Base-by-base conservation (phyloP, 2,329 filamentous ascomycete species). In the Calonectria henricotiae region DNA sequence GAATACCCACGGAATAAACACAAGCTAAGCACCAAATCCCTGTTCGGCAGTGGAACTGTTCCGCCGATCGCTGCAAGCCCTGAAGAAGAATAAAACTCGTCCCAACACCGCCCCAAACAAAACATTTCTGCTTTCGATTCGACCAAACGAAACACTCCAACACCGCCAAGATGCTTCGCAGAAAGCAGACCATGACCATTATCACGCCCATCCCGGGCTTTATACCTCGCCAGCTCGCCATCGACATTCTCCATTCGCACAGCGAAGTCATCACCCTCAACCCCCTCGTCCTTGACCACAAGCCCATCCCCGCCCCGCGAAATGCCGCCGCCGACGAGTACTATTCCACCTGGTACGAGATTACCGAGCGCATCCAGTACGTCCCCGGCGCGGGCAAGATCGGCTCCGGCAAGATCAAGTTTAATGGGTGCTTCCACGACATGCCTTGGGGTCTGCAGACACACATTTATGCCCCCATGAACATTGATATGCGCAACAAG, bases 341-440 rank as follows among this genome's bases (percentile, higher is more conserved):
- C 82, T 93, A 92, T 82, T 90, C 90, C 72, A 92, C 91, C 35
- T 93, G 91, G 91, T 93, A 93, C 80, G 90, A 93, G 81, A 93
- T 93, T 77, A 88, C 84, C 68, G 88, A 93, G 85, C 88, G 90
- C 76, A 91, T 93, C 70, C 91, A 92, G 79, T 89, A 90, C 75
- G 83, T 93, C 6, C 91, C 91, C 0, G 91, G 91, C 39, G 83
- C 92, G 66, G 91, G 91, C 74, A 89, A 85, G 81, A 85, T 91
- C 70, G 90, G 90, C 27, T 89, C 89, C 4, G 88, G 90, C 78
- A 89, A 89, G 77, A 91, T 93, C 81, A 87, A 85, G 55, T 93
- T 93, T 83, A 92, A 90, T 70, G 91, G 90, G 70, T 92, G 91
- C 78, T 93, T 93, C 79, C 91, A 93, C 78, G 88, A 93, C 79